Percentiles rank a stretch among this genome's conserved stretches.
Conservation (phyloP, 2,329 filamentous ascomycete genomes). For the Curvularia verruculosa region DNA sequence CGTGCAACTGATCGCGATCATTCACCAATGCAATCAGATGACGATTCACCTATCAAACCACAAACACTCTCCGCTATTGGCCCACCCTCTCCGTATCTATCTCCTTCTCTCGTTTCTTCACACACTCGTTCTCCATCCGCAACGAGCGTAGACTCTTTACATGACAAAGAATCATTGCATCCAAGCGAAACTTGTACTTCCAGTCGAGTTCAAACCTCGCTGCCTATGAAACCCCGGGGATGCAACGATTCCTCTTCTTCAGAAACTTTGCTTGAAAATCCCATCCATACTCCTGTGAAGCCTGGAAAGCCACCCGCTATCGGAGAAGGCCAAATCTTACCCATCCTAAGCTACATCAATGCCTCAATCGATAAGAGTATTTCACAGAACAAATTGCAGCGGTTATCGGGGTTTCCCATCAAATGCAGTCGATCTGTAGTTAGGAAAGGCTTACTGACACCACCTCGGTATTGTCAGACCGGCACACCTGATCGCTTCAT, state of each 20-base stretch:
- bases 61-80: neutral
- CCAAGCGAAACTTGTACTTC: neutral
- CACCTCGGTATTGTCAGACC: slow-evolving; percentile 26
- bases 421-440: slow-evolving; percentile 42
- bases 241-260: slow-evolving; percentile 14
- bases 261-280: slow-evolving; percentile 9
- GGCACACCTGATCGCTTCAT: slow-evolving; percentile 65
- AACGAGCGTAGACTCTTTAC: neutral
- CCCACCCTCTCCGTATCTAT: slow-evolving; percentile 2
- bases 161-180: neutral
- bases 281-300: neutral
- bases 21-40: slow-evolving; percentile 7
- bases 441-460: slow-evolving; percentile 30
- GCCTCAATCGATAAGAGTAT: neutral
- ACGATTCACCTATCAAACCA: slow-evolving; percentile 22
- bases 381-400: slow-evolving; percentile 15
- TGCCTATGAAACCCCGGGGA: neutral
- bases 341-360: slow-evolving; percentile 2
- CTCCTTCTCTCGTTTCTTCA: slow-evolving; percentile 11
- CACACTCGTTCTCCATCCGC: slow-evolving; percentile 19
- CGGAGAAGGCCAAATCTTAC: neutral
- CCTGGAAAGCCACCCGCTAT: slow-evolving; percentile 1
- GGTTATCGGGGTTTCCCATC: slow-evolving; percentile 37
- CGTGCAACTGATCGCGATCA: slow-evolving; percentile 11
- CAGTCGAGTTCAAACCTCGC: neutral